Conservation (phyloP, 495 filamentous ascomycete species). For the Penicillium pancosmium region DNA sequence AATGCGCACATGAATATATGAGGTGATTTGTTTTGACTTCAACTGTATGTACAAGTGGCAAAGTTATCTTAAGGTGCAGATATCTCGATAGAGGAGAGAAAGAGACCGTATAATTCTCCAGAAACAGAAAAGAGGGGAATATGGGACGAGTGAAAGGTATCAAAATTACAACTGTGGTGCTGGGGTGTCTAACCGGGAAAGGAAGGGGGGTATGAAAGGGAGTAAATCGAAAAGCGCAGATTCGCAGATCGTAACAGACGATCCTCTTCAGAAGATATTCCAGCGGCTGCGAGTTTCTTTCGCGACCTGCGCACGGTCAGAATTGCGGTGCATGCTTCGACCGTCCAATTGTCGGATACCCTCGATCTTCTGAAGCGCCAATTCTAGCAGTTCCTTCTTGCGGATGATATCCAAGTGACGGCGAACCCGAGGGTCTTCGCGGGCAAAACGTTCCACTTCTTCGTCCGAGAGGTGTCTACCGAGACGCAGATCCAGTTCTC, state of each 20-base stretch:
- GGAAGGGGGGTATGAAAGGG: background rate
- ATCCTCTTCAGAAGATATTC: constrained; percentile 42
- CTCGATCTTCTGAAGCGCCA: constrained; percentile 93
- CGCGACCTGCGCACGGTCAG: constrained; percentile 31
- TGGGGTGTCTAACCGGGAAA: constrained; percentile 15
- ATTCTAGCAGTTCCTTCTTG: constrained; percentile 88
- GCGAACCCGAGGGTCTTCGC: constrained; percentile 86
- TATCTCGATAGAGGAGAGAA: constrained; percentile 12
- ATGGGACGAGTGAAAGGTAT: constrained; percentile 20
- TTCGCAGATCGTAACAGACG: constrained; percentile 7
- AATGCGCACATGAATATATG: background rate
- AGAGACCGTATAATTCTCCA: constrained; percentile 9
- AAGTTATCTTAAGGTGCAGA: background rate
- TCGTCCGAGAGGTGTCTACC: constrained; percentile 75
- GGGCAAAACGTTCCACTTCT: constrained; percentile 86
- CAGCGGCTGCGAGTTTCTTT: constrained; percentile 43
- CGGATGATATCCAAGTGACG: constrained; percentile 88
- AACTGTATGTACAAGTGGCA: constrained; percentile 4
- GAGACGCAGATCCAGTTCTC: constrained; percentile 87
- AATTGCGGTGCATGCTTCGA: constrained; percentile 32
- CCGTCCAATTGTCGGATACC: constrained; percentile 76
- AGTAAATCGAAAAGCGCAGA: constrained; percentile 10
- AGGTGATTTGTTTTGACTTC: background rate
- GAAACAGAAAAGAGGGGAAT: constrained; percentile 6
- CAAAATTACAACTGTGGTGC: constrained; percentile 16